phyloP scores from a whole-genome alignment of 768 basidiomycete species.

The Auriculariales sp. region DNA sequence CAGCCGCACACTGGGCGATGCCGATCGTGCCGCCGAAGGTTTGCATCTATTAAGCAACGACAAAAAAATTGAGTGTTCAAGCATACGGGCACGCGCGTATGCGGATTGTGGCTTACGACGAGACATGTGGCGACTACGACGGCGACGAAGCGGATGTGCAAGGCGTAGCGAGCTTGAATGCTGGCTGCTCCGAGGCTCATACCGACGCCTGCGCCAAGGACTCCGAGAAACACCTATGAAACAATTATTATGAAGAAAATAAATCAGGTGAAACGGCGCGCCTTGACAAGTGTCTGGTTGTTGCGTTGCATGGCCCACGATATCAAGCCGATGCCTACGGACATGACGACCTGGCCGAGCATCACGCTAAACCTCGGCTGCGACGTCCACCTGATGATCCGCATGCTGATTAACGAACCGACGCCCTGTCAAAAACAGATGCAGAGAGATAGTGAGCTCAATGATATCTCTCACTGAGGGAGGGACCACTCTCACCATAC shows the following conservation, averaged over 20 bases:
- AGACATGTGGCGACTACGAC: slow-evolving; percentile 27
- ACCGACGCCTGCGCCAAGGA: slow-evolving; percentile 31
- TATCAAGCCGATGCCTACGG: slow-evolving; percentile 28
- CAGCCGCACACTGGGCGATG: slow-evolving; percentile 36
- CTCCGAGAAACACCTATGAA: slow-evolving; percentile 26
- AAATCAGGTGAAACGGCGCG: too few species aligned
- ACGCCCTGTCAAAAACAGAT: slow-evolving; percentile 17
- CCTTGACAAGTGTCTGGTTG: slow-evolving; percentile 20
- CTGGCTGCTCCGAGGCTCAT: slow-evolving; percentile 22
- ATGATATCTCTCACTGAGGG: not conserved
- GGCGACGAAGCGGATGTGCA: slow-evolving; percentile 25
- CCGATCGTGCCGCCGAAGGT: slow-evolving; percentile 38
- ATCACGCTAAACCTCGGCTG: slow-evolving; percentile 30
- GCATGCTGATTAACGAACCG: slow-evolving; percentile 22
- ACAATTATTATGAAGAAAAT: not conserved
- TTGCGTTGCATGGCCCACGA: slow-evolving; percentile 25
- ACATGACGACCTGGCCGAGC: slow-evolving; percentile 21
- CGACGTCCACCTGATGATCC: slow-evolving; percentile 15
- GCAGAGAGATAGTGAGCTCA: not conserved
- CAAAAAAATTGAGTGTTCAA: not conserved
- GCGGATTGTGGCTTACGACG: slow-evolving; percentile 23
- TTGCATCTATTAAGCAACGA: slow-evolving; percentile 22
- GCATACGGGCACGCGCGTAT: not conserved
- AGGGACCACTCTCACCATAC: slow-evolving; percentile 22
- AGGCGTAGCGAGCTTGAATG: slow-evolving; percentile 32